phyloP scores from a whole-genome alignment of 495 filamentous ascomycete genomes.

The Rostrohypoxylon terebratum region DNA sequence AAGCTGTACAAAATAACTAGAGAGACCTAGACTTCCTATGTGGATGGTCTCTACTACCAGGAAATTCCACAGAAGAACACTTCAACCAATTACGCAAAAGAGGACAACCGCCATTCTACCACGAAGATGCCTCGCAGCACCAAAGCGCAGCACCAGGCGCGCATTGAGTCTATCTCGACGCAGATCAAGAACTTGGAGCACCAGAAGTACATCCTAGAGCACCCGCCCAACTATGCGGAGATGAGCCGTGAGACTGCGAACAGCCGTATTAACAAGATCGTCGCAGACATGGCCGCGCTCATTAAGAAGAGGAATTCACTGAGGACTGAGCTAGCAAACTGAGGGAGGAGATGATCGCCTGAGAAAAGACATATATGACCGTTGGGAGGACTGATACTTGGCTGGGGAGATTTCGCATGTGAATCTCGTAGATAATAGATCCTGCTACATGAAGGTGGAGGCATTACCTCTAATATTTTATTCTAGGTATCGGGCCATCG shows the following conservation, averaged over 20 bases:
- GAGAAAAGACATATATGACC: not conserved
- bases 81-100: not conserved
- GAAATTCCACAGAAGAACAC: not conserved
- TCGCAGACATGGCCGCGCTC: not conserved
- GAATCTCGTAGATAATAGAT: too few species aligned
- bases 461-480: too few species aligned
- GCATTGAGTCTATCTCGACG: not conserved
- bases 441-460: too few species aligned
- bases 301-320: not conserved
- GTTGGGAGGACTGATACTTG: not conserved
- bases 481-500: too few species aligned
- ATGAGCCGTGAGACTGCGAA: not conserved
- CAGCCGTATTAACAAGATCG: not conserved
- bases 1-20: too few species aligned
- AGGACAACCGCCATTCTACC: not conserved
- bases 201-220: not conserved
- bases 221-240: not conserved
- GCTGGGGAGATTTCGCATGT: too few species aligned
- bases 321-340: not conserved
- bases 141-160: not conserved
- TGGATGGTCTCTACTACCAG: not conserved
- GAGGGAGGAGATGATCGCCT: not conserved
- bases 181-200: not conserved
- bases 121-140: not conserved
- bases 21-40: too few species aligned